Conservation (phyloP, 306 rosid species). For the Albizia julibrissin region DNA sequence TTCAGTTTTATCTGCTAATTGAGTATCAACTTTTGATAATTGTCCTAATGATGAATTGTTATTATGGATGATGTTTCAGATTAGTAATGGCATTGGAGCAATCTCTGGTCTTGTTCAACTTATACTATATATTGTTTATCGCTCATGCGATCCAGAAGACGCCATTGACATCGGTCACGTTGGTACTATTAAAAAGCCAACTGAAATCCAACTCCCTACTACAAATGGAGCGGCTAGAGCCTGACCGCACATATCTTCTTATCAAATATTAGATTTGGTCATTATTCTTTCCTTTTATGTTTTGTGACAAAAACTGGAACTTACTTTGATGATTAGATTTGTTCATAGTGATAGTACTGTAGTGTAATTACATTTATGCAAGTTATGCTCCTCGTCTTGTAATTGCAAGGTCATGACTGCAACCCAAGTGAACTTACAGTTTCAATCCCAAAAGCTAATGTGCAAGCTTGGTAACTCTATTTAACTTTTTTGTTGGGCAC, state of each 20-base stretch:
- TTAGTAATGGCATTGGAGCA: conserved; percentile 74
- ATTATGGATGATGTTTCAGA: conserved; percentile 42
- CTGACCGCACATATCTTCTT: conserved; percentile 12
- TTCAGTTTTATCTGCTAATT: neutral
- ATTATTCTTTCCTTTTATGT: neutral
- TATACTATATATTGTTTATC: conserved; percentile 47
- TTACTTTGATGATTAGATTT: neutral
- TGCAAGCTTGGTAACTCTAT: neutral
- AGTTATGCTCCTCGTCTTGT: neutral
- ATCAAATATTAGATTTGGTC: neutral
- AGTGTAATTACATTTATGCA: neutral
- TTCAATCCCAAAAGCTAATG: neutral
- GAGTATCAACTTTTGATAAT: neutral
- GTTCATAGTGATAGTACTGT: neutral
- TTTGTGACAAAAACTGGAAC: neutral
- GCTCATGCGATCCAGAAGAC: conserved; percentile 30
- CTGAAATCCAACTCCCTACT: conserved; percentile 44
- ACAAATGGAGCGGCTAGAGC: conserved; percentile 7
- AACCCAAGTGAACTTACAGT: neutral
- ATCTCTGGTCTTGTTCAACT: conserved; percentile 62
- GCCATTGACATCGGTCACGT: neutral
- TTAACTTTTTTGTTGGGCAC: no score
- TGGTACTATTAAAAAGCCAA: conserved; percentile 21
- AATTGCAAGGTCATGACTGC: neutral
- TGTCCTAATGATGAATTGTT: neutral